phyloP scores from a whole-genome alignment of 495 filamentous ascomycete species.

The Xylaria intraflava region DNA sequence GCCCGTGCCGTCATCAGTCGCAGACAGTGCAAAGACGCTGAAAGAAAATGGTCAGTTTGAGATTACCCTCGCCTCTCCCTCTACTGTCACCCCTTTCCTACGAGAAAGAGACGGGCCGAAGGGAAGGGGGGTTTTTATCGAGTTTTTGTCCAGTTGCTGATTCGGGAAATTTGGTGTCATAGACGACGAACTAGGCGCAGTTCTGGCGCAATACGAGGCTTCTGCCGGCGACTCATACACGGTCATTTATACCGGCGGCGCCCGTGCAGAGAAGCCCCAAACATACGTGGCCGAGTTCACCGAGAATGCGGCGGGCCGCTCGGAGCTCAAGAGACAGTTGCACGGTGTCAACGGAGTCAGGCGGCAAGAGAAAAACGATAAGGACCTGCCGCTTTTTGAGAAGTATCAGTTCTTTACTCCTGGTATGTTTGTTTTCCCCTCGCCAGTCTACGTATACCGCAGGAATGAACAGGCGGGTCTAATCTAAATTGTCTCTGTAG shows the following conservation, averaged over 20 bases:
- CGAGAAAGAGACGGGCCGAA: neutral
- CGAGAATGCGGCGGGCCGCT: conserved; percentile 33
- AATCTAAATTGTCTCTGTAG: conserved; percentile 30
- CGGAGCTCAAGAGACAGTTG: conserved; percentile 43
- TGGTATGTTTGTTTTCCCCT: conserved; percentile 21
- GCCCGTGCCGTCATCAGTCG: conserved; percentile 33
- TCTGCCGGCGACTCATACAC: conserved; percentile 36
- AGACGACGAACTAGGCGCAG: conserved; percentile 37
- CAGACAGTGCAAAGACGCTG: conserved; percentile 45
- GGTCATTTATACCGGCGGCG: conserved; percentile 34
- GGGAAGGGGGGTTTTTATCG: neutral
- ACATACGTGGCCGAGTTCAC: conserved; percentile 43
- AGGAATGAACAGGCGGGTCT: neutral
- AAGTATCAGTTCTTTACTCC: conserved; percentile 88
- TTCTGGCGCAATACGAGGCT: conserved; percentile 27
- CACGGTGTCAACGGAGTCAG: conserved; percentile 2
- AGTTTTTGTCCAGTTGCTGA: conserved; percentile 10
- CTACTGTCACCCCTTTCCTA: neutral
- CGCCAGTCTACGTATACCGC: neutral
- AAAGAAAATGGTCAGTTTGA: conserved; percentile 61
- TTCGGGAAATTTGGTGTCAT: neutral
- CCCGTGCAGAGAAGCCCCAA: conserved; percentile 28
- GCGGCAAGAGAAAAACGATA: conserved; percentile 19
- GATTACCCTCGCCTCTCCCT: neutral
- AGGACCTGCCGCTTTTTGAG: conserved; percentile 64